These are phyloP conservation scores for Fraxinus xanthoxyloides DNA, from an alignment of 305 asterid genomes.

Conservation along the genomic window DNA sequence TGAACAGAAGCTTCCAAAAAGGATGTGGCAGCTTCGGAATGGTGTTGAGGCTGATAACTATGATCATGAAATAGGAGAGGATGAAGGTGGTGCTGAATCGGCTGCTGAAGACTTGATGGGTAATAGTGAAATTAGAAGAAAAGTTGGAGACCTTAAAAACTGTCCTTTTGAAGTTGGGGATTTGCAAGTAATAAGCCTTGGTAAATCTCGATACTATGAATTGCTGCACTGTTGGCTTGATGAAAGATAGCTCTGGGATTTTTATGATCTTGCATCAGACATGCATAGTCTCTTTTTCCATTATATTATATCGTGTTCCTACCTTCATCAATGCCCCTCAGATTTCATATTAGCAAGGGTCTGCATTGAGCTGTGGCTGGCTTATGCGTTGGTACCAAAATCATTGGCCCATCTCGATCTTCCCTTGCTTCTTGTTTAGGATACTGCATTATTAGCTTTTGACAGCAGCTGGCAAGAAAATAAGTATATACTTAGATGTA, in stretches of 20 bases:
- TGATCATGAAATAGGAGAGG: constrained; percentile 45
- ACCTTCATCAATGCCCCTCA: neutral
- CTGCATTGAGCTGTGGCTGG: constrained; percentile 11
- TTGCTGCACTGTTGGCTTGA: constrained; percentile 4
- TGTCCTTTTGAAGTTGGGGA: constrained; percentile 64
- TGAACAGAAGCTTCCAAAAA: constrained; percentile 69
- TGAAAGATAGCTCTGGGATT: constrained; percentile 9
- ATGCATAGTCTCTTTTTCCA: constrained; percentile 1
- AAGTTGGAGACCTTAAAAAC: constrained; percentile 53
- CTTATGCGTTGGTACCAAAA: neutral
- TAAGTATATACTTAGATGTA: constrained; percentile 9
- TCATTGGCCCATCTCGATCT: neutral
- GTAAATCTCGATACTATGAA: constrained; percentile 36
- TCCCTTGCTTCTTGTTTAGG: neutral
- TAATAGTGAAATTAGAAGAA: constrained; percentile 49
- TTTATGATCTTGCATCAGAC: constrained; percentile 3
- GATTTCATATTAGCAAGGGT: constrained; percentile 5
- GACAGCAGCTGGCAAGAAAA: neutral
- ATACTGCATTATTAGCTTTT: neutral
- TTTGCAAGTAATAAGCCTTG: constrained; percentile 69
- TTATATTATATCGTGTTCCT: constrained; percentile 18
- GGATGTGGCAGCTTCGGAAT: constrained; percentile 68
- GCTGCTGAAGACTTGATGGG: constrained; percentile 51
- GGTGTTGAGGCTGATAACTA: constrained; percentile 40
- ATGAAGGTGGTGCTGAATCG: constrained; percentile 49